Percentiles rank a stretch among this genome's conserved stretches.
Conservation (phyloP, 2,329 filamentous ascomycete species). For the Endothia cerciana region DNA sequence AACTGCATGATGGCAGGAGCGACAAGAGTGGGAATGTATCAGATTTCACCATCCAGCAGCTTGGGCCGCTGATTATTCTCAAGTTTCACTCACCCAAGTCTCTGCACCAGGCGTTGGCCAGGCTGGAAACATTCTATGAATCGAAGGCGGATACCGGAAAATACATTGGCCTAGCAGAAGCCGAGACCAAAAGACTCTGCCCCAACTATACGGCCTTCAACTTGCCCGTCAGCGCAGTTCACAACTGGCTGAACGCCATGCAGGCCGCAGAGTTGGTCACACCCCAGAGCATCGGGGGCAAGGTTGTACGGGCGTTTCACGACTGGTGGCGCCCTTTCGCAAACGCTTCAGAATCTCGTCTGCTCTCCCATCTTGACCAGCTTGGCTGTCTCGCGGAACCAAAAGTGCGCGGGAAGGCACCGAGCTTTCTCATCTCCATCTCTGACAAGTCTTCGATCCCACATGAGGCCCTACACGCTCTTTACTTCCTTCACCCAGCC, state of each 20-base stretch:
- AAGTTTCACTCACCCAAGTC: background rate
- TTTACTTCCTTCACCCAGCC: constrained; percentile 13
- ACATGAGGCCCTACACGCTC: constrained; percentile 13
- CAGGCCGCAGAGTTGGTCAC: background rate
- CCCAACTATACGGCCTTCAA: constrained; percentile 14
- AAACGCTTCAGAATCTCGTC: constrained; percentile 1
- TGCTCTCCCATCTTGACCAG: constrained; percentile 1
- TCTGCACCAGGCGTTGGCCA: constrained; percentile 17
- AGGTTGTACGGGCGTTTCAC: background rate
- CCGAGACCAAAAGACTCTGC: background rate
- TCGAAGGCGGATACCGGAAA: background rate
- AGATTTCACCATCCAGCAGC: constrained; percentile 35
- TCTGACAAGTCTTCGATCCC: background rate
- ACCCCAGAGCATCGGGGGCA: no score
- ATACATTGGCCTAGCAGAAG: constrained; percentile 5
- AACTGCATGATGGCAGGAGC: background rate
- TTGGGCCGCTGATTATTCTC: constrained; percentile 32
- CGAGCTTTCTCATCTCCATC: constrained; percentile 15
- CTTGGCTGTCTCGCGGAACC: background rate
- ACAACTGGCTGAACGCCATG: constrained; percentile 11
- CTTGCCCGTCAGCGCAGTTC: background rate
- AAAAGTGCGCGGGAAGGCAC: background rate
- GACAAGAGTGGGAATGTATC: background rate
- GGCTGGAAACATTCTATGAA: constrained; percentile 11
- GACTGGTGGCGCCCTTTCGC: constrained; percentile 9